Evolutionary conservation across 2,329 filamentous ascomycete genomes (phyloP).

Genomic region (Aspergillus hortae): DNA sequence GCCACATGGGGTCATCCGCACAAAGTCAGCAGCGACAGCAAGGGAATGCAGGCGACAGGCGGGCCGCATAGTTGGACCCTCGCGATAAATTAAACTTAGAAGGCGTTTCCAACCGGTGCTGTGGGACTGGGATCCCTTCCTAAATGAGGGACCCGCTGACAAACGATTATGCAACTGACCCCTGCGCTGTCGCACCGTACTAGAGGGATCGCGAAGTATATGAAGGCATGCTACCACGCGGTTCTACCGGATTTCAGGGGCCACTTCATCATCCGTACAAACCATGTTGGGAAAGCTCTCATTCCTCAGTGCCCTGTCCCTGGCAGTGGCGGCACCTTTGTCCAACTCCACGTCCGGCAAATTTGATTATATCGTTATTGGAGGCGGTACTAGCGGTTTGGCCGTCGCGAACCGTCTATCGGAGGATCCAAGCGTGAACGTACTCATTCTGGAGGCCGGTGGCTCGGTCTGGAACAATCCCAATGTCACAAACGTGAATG

Average conservation of each 20-base stretch:
- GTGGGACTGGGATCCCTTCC: not conserved
- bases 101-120: not conserved
- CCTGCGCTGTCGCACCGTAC: not conserved
- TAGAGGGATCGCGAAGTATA: not conserved
- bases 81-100: not conserved
- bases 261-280: not conserved
- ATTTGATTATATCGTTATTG: constrained; percentile 35
- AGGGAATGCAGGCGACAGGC: no score
- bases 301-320: constrained; percentile 13
- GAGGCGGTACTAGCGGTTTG: constrained; percentile 35
- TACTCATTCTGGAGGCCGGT: constrained; percentile 32
- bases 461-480: constrained; percentile 25
- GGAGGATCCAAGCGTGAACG: constrained; percentile 24
- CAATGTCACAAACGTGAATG: constrained; percentile 25
- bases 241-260: not conserved
- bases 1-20: no score
- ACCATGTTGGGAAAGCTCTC: constrained; percentile 1
- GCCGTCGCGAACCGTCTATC: constrained; percentile 34
- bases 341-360: not conserved
- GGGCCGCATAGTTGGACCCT: no score
- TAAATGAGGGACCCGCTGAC: not conserved
- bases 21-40: no score
- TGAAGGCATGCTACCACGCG: no score
- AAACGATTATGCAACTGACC: not conserved
- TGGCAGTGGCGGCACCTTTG: constrained; percentile 4